Evolutionary conservation across 305 asterid genomes (phyloP), one percentile per base, ranked within the genome.

Genomic region (Coffea humblotiana): DNA sequence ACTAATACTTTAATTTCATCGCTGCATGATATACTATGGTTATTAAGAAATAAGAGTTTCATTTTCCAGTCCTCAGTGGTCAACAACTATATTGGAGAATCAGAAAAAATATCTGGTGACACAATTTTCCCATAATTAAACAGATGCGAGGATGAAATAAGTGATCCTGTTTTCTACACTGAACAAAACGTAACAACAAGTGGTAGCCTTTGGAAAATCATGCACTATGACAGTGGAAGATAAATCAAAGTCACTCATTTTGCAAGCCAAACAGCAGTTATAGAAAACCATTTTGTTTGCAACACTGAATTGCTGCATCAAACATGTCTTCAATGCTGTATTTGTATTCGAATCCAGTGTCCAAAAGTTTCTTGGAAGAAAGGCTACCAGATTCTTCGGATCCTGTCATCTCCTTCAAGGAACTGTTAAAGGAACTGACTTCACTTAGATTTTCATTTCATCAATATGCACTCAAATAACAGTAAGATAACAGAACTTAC

Each of bases 281-380:
- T 52, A 87, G 80, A 35, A 85, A 40, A 11, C 89, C 84, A 54
- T 79, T 85, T 5, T 84, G 71, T 74, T 82, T 87, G 77, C 92
- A 87, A 60, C 86, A 76, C 21, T 66, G 76, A 68, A 87, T 87
- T 7, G 92, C 90, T 67, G 85, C 89, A 78, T 87, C 89, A 52
- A 61, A 88, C 85, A 88, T 87, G 75, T 85, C 90, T 66, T 81
- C 87, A 19, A 87, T 79, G 14, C 89, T 87, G 72, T 83, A 78
- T 23, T 78, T 77, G 67, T 25, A 88, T 47, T 70, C 45, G 58
- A 86, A 88, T 69, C 90, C 91, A 56, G 83, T 64, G 43, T 83
- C 89, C 83, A 82, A 60, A 29, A 88, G 88, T 63, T 88, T 88
- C 70, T 78, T 83, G 13, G 91, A 78, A 7, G 88, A 85, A 65